phyloP scores from a whole-genome alignment of 352 stramenopile species.

The Phytophthora vignae region DNA sequence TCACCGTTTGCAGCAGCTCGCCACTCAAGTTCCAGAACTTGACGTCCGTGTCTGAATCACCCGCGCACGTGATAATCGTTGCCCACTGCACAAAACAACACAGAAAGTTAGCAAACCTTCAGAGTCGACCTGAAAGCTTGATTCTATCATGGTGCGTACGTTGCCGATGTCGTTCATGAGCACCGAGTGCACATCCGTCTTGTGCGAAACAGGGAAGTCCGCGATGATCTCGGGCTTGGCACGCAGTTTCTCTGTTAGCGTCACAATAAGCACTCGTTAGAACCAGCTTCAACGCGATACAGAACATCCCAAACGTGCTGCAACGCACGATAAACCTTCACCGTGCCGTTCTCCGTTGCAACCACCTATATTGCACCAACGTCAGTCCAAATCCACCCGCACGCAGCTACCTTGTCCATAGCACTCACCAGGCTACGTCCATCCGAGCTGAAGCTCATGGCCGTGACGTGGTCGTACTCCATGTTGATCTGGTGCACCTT shows the following conservation, averaged over 20 bases:
- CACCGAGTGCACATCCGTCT: slow-evolving; percentile 81
- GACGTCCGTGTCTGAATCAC: slow-evolving; percentile 77
- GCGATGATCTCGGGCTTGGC: slow-evolving; percentile 72
- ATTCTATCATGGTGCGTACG: slow-evolving; percentile 20
- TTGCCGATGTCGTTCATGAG: slow-evolving; percentile 87
- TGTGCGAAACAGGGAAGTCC: slow-evolving; percentile 72
- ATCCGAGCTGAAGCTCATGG: slow-evolving; percentile 80
- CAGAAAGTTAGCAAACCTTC: slow-evolving; percentile 5
- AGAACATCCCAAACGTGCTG: background rate
- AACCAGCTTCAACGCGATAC: background rate
- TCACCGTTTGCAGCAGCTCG: slow-evolving; percentile 74
- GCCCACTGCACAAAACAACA: slow-evolving; percentile 52
- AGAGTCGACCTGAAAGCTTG: background rate
- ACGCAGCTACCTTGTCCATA: too few species aligned
- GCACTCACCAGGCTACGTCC: slow-evolving; percentile 64
- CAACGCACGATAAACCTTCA: slow-evolving; percentile 80
- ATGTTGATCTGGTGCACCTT: slow-evolving; percentile 73
- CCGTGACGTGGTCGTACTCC: slow-evolving; percentile 82
- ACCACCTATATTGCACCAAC: slow-evolving; percentile 39
- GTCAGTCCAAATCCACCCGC: too few species aligned
- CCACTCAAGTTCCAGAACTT: slow-evolving; percentile 84
- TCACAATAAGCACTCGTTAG: slow-evolving; percentile 6
- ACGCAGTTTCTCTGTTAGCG: slow-evolving; percentile 74
- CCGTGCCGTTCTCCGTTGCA: slow-evolving; percentile 67
- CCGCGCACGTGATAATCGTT: slow-evolving; percentile 78